A percentile compares a stretch with the other conserved stretches of the same genome.
These are phyloP conservation scores for Tuber magnatum DNA, from an alignment of 495 filamentous ascomycete species.

Conservation along the genomic window DNA sequence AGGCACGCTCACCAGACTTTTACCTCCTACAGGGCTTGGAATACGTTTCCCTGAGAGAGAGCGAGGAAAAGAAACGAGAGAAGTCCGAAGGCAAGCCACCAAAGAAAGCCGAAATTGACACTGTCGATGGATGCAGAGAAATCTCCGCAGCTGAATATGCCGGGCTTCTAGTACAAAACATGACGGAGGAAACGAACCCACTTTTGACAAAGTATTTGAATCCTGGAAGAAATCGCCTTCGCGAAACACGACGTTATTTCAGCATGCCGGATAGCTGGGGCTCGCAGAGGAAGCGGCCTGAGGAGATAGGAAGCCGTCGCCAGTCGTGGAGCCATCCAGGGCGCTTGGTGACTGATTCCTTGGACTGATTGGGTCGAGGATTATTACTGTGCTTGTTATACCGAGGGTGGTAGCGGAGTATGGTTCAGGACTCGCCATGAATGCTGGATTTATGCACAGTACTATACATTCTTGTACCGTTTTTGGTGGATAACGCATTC, in stretches of 20 bases:
- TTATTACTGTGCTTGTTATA: neutral
- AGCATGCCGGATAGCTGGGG: neutral
- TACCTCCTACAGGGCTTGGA: neutral
- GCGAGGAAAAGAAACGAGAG: neutral
- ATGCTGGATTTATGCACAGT: neutral
- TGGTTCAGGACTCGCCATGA: neutral
- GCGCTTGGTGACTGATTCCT: neutral
- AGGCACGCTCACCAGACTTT: neutral
- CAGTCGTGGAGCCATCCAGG: neutral
- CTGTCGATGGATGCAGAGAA: neutral
- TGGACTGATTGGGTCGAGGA: neutral
- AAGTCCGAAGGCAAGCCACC: neutral
- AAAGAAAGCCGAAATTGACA: neutral
- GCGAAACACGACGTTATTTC: neutral
- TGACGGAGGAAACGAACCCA: neutral
- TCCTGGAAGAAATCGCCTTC: neutral
- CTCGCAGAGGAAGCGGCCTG: neutral
- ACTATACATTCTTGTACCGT: neutral
- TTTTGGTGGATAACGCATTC: neutral
- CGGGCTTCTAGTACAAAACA: neutral
- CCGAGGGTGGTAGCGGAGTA: neutral
- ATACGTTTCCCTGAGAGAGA: neutral
- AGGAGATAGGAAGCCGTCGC: neutral
- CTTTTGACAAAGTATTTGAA: neutral
- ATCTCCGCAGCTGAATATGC: neutral